Conservation (phyloP, 73 alveolate species). For the Symbiodinium natans region DNA sequence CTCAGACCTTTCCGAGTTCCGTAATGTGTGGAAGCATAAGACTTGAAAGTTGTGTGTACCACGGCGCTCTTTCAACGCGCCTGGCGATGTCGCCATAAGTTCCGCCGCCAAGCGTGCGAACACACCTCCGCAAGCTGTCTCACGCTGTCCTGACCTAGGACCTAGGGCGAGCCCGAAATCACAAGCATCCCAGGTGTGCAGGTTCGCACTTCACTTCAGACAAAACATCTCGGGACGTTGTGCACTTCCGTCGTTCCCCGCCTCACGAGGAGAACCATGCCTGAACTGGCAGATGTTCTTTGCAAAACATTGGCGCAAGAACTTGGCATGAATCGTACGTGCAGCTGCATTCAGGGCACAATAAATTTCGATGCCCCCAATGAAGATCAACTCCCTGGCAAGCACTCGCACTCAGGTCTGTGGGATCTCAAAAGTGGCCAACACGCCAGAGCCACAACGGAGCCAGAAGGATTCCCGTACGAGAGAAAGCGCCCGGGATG, state of each 20-base stretch:
- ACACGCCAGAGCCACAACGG: slow-evolving; percentile 14
- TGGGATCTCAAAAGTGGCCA: background rate
- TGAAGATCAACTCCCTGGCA: slow-evolving; percentile 29
- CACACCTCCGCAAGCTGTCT: background rate
- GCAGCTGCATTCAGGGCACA: background rate
- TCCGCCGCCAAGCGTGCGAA: slow-evolving; percentile 68
- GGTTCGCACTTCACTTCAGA: too few species aligned
- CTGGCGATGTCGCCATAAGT: slow-evolving; percentile 71
- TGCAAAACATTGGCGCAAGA: too few species aligned
- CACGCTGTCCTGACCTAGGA: too few species aligned
- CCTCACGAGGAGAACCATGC: slow-evolving; percentile 85
- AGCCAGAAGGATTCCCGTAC: slow-evolving; percentile 56
- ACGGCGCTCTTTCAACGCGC: too few species aligned
- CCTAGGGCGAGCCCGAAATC: too few species aligned
- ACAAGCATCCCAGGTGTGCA: too few species aligned
- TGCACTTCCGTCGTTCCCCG: too few species aligned
- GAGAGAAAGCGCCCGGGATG: slow-evolving; percentile 60
- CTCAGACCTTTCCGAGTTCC: too few species aligned
- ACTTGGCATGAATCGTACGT: too few species aligned
- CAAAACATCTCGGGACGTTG: background rate
- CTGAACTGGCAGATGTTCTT: background rate
- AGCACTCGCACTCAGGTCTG: background rate
- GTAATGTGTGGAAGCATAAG: too few species aligned
- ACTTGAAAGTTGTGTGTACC: too few species aligned
- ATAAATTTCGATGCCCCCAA: slow-evolving; percentile 68